Base-by-base conservation (phyloP, 768 basidiomycete species). In the Mycena maculata region DNA sequence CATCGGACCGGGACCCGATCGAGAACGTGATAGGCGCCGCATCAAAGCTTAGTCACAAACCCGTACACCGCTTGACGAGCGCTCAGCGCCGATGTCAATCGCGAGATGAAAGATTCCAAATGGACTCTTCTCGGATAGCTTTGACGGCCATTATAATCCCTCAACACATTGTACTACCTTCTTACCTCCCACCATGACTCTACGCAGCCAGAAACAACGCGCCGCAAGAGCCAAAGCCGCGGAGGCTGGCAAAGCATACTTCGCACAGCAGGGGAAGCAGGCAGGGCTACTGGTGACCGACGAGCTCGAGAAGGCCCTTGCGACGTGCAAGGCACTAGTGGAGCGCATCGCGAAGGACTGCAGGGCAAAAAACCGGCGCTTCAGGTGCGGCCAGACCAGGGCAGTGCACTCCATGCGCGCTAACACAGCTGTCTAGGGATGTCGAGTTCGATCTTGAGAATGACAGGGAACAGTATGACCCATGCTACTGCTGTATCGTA, bases 381-480 rank as follows among this genome's bases (percentile, higher is more conserved):
- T 86, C 74, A 77, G 86, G 86, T 86, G 62, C 13, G 78, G 63
- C 11, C n/a, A 10, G 42, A 18, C 20, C 70, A 18, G 65, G 27
- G 28, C 23, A 10, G 15, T 5, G 4, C 11, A 20, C 18, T 20
- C n/a, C 11, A 3, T 56, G 4, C 15, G 38, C 22, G 11, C n/a
- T 60, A 11, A 57, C n/a, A 0, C 41, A 1, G 4, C 28, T 23
- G 44, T 36, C 47, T 65, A 88, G 87, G 58, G 87, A 88, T 69
- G 77, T 84, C 50, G 87, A 87, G 65, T 88, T 88, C 66, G 87
- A 89, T 67, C 75, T 89, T 15, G 86, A 87, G 74, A 85, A 85
- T 38, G 86, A 88, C 73, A 74, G 76, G 55, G 77, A 83, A 5
- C 76, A 58, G 69, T 67, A 55, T 11, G 45, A 4, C 12, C 22